These are phyloP conservation scores for Pogostemon cablin DNA, from an alignment of 257 asterid species.

Conservation along the genomic window DNA sequence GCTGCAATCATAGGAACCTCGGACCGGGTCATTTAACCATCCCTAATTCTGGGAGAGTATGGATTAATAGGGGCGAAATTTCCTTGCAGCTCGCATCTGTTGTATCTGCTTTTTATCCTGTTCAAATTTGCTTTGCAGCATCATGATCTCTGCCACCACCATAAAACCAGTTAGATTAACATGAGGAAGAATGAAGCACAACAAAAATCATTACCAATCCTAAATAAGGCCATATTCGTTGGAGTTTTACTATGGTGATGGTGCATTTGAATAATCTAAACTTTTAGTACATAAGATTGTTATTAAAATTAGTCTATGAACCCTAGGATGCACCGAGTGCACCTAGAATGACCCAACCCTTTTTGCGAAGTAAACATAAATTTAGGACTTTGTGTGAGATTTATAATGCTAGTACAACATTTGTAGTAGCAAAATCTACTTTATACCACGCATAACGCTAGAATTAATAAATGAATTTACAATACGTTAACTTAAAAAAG, in stretches of 20 bases:
- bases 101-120: slow-evolving; percentile 94
- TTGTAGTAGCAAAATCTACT: neutral
- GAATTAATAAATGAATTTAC: neutral
- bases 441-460: neutral
- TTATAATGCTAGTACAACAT: no score
- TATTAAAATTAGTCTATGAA: no score
- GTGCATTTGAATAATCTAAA: no score
- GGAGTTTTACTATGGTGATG: no score
- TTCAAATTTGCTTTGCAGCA: slow-evolving; percentile 89
- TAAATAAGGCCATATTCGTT: no score
- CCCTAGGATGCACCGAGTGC: no score
- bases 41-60: neutral
- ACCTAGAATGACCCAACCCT: no score
- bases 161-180: neutral
- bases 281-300: no score
- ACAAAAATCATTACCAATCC: neutral
- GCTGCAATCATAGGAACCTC: no score
- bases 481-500: neutral
- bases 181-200: neutral
- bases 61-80: slow-evolving; percentile 72
- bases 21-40: no score
- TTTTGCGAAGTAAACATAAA: no score
- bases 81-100: slow-evolving; percentile 83
- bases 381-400: no score
- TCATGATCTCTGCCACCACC: slow-evolving; percentile 72